Base-by-base conservation (phyloP, 495 filamentous ascomycete genomes). In the Penicillium crystallinum region DNA sequence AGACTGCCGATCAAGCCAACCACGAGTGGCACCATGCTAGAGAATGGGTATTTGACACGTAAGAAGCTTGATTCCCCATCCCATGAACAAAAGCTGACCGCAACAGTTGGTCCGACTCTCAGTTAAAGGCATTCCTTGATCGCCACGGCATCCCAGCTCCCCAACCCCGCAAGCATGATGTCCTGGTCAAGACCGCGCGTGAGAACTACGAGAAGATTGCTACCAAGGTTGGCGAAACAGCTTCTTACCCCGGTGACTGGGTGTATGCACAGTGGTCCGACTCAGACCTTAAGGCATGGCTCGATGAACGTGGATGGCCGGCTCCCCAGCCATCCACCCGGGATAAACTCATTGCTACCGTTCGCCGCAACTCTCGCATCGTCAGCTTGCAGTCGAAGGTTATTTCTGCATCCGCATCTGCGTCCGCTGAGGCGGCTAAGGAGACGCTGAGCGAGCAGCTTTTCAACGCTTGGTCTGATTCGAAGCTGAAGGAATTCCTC, bases 1-100 rank as follows among this genome's bases (percentile, higher is more conserved):
- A 92, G 62, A 80, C 83, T 6, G 83, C 89, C 47, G 89, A 91
- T 23, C 81, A 86, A 36, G 76, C 86, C 14, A 76, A 86, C 22
- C 75, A 82, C 17, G 82, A 89, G 12, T 88, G 86, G 69, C 69
- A 77, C 17, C 84, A 77, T 59, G 81, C 90, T 7, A 87, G 84
- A 67, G 86, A 91, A 56, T 98, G 93, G 93, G 86, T 98, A 55
- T 89, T 98, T 69, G 90, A 97, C 69, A 88, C 80, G 77, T 97
- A 77, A 77, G 84, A 76, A 10, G 17, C 8, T n/a, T 23, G 44
- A 23, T 15, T 25, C 30, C n/a, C 2, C 14, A 19, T 12, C 11
- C 46, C 27, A 17, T 35, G 12, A 27, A 49, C 42, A 23, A 48
- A 49, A 48, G 23, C 58, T 58, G 46, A 73, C 59, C 54, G 23